Evolutionary conservation across 768 basidiomycete species (phyloP).

Genomic region (Amanita molliuscula): DNA sequence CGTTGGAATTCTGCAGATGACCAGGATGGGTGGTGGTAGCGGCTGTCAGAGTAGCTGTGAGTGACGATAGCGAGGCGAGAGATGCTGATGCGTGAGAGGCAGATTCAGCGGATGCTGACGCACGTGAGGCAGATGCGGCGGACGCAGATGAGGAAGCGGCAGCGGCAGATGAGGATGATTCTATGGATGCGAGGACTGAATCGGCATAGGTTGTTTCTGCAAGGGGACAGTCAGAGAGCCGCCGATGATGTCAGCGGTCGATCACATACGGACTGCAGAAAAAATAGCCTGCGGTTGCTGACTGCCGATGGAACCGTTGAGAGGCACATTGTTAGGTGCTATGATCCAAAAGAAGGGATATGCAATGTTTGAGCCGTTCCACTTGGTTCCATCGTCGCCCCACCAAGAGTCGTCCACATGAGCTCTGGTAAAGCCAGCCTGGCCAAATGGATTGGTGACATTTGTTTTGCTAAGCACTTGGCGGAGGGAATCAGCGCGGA

Average conservation of each 20-base stretch:
- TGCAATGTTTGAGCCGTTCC: conserved; percentile 39
- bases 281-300: conserved; percentile 65
- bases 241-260: background rate
- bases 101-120: conserved; percentile 21
- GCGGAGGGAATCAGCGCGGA: conserved; percentile 54
- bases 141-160: conserved; percentile 23
- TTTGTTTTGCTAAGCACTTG: conserved; percentile 35
- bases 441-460: conserved; percentile 34
- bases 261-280: conserved; percentile 67
- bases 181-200: conserved; percentile 49
- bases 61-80: conserved; percentile 37
- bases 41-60: conserved; percentile 18
- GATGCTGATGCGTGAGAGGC: conserved; percentile 28
- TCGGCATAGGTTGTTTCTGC: conserved; percentile 72
- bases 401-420: conserved; percentile 74
- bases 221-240: conserved; percentile 7
- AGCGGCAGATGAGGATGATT: conserved; percentile 28
- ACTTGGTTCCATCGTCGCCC: conserved; percentile 38
- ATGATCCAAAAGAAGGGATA: conserved; percentile 77
- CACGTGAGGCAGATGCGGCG: conserved; percentile 22
- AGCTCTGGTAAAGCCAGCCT: conserved; percentile 40
- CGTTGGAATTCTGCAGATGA: conserved; percentile 33
- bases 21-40: conserved; percentile 18
- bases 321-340: conserved; percentile 41
- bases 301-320: conserved; percentile 55